Conservation (phyloP, 805 yeast species). For the Kodamaea neixiangensis region DNA sequence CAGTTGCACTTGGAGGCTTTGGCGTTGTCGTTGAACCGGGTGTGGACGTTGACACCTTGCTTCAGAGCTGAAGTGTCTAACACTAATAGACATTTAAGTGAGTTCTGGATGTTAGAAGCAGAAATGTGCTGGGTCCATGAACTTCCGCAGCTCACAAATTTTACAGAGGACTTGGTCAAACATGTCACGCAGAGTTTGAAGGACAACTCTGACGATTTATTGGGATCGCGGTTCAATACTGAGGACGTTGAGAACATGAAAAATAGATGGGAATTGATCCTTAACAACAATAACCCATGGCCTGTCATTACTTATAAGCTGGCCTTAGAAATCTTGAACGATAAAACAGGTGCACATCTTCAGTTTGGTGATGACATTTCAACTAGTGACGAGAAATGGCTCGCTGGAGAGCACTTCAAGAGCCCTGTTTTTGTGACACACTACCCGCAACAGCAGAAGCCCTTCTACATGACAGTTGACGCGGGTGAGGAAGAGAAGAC, state of each 20-base stretch:
- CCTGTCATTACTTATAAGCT: conserved; percentile 70
- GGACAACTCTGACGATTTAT: conserved; percentile 30
- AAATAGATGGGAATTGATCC: conserved; percentile 62
- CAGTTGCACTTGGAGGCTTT: conserved; percentile 88
- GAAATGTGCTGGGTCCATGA: conserved; percentile 70
- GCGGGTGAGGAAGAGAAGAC: conserved; percentile 42
- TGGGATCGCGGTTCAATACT: conserved; percentile 38
- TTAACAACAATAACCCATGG: conserved; percentile 50
- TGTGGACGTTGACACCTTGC: conserved; percentile 88
- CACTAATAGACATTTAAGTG: conserved; percentile 88
- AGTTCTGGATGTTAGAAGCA: conserved; percentile 97
- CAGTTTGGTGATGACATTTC: conserved; percentile 61
- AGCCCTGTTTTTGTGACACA: conserved; percentile 88
- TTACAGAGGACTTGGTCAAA: conserved; percentile 73
- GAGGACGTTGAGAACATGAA: conserved; percentile 38
- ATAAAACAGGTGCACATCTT: conserved; percentile 1
- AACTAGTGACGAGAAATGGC: conserved; percentile 90
- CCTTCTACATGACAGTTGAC: conserved; percentile 83
- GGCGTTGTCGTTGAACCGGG: conserved; percentile 72
- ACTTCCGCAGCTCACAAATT: conserved; percentile 59
- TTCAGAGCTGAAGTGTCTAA: conserved; percentile 92
- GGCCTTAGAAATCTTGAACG: conserved; percentile 57
- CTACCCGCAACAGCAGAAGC: conserved; percentile 77
- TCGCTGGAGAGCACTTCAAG: conserved; percentile 67
- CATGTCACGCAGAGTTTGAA: conserved; percentile 30